Percentiles rank a stretch among this genome's conserved stretches.
phyloP scores from a whole-genome alignment of 192 early-diverging fungal genomes.

The Rhizoclosmatium sp. region DNA sequence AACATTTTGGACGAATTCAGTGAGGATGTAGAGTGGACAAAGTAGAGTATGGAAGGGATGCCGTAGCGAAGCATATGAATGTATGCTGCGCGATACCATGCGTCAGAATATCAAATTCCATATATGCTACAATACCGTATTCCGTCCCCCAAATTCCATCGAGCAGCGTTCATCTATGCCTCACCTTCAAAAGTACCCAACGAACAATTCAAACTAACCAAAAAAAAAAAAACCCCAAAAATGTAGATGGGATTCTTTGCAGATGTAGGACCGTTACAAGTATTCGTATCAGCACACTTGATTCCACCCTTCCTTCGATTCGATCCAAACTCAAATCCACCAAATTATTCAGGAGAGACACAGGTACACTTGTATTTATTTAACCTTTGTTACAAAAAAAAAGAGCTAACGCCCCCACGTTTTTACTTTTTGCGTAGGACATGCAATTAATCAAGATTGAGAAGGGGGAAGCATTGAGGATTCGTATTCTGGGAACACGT shows the following conservation, averaged over 20 bases:
- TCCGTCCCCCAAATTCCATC: no score
- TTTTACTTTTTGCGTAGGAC: conserved; percentile 23
- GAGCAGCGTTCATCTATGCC: no score
- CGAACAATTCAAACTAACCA: no score
- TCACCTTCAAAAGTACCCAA: no score
- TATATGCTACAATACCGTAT: no score
- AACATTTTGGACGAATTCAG: no score
- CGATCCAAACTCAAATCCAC: conserved; percentile 87
- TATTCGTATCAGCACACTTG: conserved; percentile 87
- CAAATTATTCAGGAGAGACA: conserved; percentile 82
- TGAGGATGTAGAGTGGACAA: no score
- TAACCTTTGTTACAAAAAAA: neutral
- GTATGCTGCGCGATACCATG: no score
- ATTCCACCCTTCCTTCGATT: conserved; percentile 91
- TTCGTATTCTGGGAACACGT: conserved; percentile 90
- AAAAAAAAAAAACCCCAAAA: no score
- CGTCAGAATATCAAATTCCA: no score
- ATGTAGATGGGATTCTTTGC: conserved; percentile 90
- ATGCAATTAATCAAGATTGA: conserved; percentile 70
- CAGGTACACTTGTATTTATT: conserved; percentile 48
- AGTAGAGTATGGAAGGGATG: no score
- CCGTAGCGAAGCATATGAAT: no score
- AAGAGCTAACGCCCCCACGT: neutral
- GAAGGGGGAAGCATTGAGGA: conserved; percentile 83
- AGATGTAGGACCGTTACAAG: conserved; percentile 91